Conservation (phyloP, 108 stramenopile species). For the Cylindrotheca closterium region DNA sequence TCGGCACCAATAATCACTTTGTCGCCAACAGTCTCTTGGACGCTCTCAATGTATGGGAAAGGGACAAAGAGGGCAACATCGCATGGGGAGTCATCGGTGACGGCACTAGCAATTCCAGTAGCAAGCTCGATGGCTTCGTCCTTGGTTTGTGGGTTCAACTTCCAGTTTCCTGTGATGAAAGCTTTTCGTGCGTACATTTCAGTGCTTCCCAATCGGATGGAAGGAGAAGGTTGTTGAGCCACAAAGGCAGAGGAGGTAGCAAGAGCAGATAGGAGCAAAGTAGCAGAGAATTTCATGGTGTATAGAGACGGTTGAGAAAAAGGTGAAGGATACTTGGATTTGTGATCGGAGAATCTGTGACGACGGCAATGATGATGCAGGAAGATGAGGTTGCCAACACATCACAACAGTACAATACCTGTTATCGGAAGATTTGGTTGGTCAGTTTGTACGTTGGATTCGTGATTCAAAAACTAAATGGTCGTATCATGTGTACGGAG, state of each 20-base stretch:
- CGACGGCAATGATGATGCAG: too few relatives aligned
- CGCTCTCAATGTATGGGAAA: conserved; percentile 72
- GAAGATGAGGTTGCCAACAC: too few relatives aligned
- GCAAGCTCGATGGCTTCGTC: conserved; percentile 67
- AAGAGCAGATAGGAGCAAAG: not conserved
- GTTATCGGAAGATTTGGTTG: too few relatives aligned
- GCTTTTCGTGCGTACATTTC: conserved; percentile 50
- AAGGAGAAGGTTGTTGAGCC: not conserved
- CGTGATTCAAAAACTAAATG: too few relatives aligned
- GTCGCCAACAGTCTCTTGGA: conserved; percentile 51
- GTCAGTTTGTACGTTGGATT: too few relatives aligned
- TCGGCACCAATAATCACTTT: conserved; percentile 71
- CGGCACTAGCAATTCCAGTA: conserved; percentile 57
- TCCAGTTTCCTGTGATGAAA: conserved; percentile 97
- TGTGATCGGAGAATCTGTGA: too few relatives aligned
- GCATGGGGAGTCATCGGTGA: conserved; percentile 53
- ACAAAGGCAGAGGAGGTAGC: conserved; percentile 11
- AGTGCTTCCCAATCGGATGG: not conserved
- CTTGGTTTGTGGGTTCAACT: conserved; percentile 83
- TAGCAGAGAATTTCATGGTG: conserved; percentile 13
- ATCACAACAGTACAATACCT: too few relatives aligned
- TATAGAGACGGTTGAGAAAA: too few relatives aligned
- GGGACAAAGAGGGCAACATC: conserved; percentile 85
- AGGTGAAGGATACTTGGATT: too few relatives aligned
- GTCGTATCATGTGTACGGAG: too few relatives aligned